Conservation (phyloP, 2,329 filamentous ascomycete genomes). For the Pseudogymnoascus sp. region DNA sequence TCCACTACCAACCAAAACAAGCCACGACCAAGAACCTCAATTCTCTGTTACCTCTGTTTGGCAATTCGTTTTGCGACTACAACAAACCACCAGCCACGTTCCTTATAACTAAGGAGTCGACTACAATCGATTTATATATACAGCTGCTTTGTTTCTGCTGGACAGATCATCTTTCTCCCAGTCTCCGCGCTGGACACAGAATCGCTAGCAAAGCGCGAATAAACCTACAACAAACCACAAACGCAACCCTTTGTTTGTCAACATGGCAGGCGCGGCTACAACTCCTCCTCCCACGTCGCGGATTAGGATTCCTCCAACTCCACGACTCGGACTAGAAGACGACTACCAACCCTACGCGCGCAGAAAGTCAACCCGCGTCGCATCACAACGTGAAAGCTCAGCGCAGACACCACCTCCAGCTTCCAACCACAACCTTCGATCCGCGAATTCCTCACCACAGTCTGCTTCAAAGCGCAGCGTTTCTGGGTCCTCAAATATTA, state of each 20-base stretch:
- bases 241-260: slow-evolving; percentile 10
- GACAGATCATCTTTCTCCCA: not conserved
- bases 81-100: not conserved
- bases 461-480: slow-evolving; percentile 18
- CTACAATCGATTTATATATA: not conserved
- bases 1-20: slow-evolving; percentile 1
- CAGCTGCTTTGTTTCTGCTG: not conserved
- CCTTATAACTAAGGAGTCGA: not conserved
- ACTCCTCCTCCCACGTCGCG: slow-evolving; percentile 53
- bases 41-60: not conserved
- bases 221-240: not conserved
- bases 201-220: not conserved
- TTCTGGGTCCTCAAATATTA: slow-evolving; percentile 15
- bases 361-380: slow-evolving; percentile 59
- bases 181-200: not conserved
- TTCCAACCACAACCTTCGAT: slow-evolving; percentile 32
- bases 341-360: slow-evolving; percentile 56
- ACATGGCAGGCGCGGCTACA: slow-evolving; percentile 31
- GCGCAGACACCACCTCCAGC: slow-evolving; percentile 41
- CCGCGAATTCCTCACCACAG: slow-evolving; percentile 23
- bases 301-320: slow-evolving; percentile 60
- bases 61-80: not conserved
- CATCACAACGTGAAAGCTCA: slow-evolving; percentile 41
- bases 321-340: slow-evolving; percentile 59
- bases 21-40: not conserved